Evolutionary conservation across 1,284 basidiomycete species (phyloP).

Genomic region (Volvariella volvacea): DNA sequence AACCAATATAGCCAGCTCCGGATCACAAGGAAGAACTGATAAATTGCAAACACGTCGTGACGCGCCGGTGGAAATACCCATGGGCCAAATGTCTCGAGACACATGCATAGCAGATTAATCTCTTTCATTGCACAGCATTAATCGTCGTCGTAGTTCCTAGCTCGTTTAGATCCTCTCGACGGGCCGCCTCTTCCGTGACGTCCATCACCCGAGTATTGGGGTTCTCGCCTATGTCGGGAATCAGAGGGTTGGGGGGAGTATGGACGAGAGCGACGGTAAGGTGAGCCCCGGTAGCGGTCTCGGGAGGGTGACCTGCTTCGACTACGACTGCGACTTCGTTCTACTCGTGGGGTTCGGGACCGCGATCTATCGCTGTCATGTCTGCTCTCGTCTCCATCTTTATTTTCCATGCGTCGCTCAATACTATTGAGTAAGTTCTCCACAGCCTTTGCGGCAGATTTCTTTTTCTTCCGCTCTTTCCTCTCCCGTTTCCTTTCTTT

Average conservation of each 20-base stretch:
- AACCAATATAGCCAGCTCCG: not conserved
- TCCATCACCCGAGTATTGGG: not conserved
- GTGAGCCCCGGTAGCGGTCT: not conserved
- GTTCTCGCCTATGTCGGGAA: not conserved
- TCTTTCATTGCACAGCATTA: too few species aligned
- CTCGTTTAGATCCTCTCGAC: slow-evolving; percentile 6
- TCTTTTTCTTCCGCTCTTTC: slow-evolving; percentile 36
- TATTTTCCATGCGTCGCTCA: slow-evolving; percentile 18
- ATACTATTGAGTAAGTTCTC: slow-evolving; percentile 44
- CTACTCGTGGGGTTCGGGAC: slow-evolving; percentile 13
- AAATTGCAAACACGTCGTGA: not conserved
- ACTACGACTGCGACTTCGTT: slow-evolving; percentile 17
- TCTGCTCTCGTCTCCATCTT: not conserved
- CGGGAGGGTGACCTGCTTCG: not conserved
- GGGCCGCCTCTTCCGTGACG: not conserved
- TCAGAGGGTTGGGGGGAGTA: not conserved
- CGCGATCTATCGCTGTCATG: slow-evolving; percentile 12
- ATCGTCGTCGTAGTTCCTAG: slow-evolving; percentile 9
- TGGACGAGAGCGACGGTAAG: not conserved
- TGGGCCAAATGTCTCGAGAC: not conserved
- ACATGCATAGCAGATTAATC: not conserved
- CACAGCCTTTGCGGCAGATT: slow-evolving; percentile 45
- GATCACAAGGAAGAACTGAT: not conserved
- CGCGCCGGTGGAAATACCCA: not conserved
- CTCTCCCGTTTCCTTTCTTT: slow-evolving; percentile 62